Conservation (phyloP, 2,329 filamentous ascomycete genomes). For the Exophiala aquamarina region DNA sequence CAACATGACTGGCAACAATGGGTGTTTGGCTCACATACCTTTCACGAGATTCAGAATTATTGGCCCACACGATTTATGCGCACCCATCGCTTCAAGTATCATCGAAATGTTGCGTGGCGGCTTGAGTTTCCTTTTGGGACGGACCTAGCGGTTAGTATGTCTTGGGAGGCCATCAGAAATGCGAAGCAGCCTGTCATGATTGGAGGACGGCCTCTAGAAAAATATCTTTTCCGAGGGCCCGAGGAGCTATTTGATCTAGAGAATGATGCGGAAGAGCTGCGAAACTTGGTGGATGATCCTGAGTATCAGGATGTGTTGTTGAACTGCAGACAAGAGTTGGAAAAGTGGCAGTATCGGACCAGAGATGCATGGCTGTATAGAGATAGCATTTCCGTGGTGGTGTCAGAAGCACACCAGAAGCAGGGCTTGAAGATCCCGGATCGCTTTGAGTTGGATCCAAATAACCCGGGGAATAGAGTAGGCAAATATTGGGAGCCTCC, state of each 20-base stretch:
- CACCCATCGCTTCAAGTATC: too few species aligned
- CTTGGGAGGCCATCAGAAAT: conserved; percentile 49
- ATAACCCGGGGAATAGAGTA: too few species aligned
- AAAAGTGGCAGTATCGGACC: conserved; percentile 37
- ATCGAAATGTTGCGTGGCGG: conserved; percentile 51
- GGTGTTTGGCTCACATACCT: too few species aligned
- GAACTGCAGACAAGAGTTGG: conserved; percentile 34
- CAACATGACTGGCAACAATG: too few species aligned
- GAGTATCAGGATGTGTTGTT: conserved; percentile 34
- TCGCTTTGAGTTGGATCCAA: too few species aligned
- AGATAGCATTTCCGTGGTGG: too few species aligned
- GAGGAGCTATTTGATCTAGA: conserved; percentile 52
- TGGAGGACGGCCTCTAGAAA: conserved; percentile 40
- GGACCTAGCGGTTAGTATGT: conserved; percentile 47
- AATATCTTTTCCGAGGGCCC: conserved; percentile 45
- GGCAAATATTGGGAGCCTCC: too few species aligned
- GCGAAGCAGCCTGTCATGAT: conserved; percentile 32
- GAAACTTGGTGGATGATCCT: conserved; percentile 42
- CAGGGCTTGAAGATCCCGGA: too few species aligned
- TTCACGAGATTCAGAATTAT: too few species aligned
- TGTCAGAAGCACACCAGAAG: too few species aligned
- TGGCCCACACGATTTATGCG: too few species aligned
- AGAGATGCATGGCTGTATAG: conserved; percentile 38
- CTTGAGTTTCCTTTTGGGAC: conserved; percentile 52
- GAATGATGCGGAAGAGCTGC: conserved; percentile 46